Evolutionary conservation across 2,329 filamentous ascomycete genomes (phyloP).

Genomic region (Colletotrichum sansevieriae): DNA sequence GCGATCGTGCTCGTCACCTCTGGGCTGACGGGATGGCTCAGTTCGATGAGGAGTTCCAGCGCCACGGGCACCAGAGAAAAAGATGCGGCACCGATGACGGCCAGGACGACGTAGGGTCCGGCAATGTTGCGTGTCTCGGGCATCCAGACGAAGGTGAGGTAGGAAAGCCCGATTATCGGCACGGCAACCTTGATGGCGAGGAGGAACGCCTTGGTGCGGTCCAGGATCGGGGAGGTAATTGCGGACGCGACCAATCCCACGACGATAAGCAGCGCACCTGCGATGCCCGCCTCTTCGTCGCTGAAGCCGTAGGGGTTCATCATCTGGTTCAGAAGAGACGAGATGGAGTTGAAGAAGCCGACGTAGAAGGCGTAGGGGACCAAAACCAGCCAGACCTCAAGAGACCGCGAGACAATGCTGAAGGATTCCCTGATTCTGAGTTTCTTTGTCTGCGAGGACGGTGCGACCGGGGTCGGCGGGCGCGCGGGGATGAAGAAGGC

Average conservation of each 20-base stretch:
- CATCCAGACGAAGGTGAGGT: constrained; percentile 86
- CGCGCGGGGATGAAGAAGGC: constrained; percentile 83
- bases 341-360: constrained; percentile 93
- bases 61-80: constrained; percentile 88
- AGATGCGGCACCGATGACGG: constrained; percentile 81
- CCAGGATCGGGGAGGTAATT: constrained; percentile 83
- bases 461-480: constrained; percentile 82
- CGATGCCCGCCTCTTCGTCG: constrained; percentile 89
- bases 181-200: constrained; percentile 79
- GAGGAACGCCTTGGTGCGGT: constrained; percentile 85
- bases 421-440: constrained; percentile 64
- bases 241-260: constrained; percentile 85
- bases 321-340: constrained; percentile 90
- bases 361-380: constrained; percentile 88
- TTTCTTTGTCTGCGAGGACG: constrained; percentile 73
- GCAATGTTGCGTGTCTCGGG: constrained; percentile 64
- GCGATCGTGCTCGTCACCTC: constrained; percentile 87
- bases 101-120: constrained; percentile 81
- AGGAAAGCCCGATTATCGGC: constrained; percentile 79
- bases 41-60: constrained; percentile 88
- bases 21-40: constrained; percentile 87
- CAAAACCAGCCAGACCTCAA: constrained; percentile 84
- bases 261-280: constrained; percentile 88
- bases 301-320: constrained; percentile 86
- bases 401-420: constrained; percentile 67